Evolutionary conservation across 257 asterid genomes (phyloP).

Genomic region (Cinchona pubescens): DNA sequence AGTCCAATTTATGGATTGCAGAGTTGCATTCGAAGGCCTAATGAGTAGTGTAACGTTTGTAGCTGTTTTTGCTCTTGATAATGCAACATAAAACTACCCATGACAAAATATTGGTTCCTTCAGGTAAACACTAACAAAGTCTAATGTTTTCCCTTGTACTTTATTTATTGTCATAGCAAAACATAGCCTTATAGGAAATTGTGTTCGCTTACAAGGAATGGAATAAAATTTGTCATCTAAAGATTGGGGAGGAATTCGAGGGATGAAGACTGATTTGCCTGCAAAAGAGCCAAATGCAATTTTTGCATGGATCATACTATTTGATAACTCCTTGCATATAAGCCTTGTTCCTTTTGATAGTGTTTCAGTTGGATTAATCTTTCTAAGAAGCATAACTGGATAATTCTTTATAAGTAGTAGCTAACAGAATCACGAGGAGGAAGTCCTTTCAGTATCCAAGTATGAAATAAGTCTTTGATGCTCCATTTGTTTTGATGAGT

Average conservation of each 20-base stretch:
- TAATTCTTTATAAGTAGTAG: neutral
- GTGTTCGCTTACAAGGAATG: neutral
- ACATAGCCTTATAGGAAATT: neutral
- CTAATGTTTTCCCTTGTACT: neutral
- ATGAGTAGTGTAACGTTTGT: too few relatives aligned
- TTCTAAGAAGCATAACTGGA: neutral
- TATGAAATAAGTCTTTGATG: neutral
- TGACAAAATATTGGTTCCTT: neutral
- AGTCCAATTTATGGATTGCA: too few relatives aligned
- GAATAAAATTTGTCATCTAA: neutral
- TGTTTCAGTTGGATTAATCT: neutral
- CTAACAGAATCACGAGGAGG: neutral
- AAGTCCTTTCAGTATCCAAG: neutral
- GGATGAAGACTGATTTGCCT: neutral
- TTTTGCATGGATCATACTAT: neutral
- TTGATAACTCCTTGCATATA: neutral
- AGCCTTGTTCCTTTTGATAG: neutral
- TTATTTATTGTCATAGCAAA: slow-evolving; percentile 5
- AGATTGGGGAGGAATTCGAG: neutral
- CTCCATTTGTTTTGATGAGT: neutral
- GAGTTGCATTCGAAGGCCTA: too few relatives aligned
- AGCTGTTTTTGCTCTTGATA: too few relatives aligned
- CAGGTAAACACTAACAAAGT: neutral
- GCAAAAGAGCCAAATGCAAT: neutral
- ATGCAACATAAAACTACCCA: neutral